A percentile compares a stretch with the other conserved stretches of the same genome.
phyloP scores from a whole-genome alignment of 495 filamentous ascomycete genomes.

The Terfezia boudieri region DNA sequence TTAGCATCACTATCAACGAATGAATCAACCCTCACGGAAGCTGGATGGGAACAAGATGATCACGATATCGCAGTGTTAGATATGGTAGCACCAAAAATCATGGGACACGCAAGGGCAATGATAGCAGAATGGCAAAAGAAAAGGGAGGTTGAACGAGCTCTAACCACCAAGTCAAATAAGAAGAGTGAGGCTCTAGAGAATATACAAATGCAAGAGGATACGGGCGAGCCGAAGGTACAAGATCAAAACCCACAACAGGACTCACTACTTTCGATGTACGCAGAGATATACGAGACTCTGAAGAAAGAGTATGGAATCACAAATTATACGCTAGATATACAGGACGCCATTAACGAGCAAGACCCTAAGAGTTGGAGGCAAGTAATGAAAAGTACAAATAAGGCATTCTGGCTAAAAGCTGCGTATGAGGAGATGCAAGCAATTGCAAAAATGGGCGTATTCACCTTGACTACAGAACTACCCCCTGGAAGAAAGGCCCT shows the following conservation, averaged over 20 bases:
- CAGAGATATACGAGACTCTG: background rate
- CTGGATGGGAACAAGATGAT: background rate
- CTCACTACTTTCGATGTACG: background rate
- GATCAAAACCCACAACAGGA: background rate
- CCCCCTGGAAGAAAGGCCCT: background rate
- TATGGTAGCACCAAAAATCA: too few species aligned
- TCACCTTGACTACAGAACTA: background rate
- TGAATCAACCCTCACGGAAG: background rate
- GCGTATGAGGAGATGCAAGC: background rate
- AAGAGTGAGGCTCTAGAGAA: background rate
- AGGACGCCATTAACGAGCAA: background rate
- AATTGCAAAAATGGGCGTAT: background rate
- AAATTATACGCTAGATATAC: background rate
- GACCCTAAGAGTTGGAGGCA: background rate
- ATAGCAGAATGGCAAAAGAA: too few species aligned
- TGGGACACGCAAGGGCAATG: too few species aligned
- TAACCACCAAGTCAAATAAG: too few species aligned
- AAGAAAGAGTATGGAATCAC: background rate
- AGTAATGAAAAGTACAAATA: background rate
- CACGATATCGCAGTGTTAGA: too few species aligned
- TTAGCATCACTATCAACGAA: background rate
- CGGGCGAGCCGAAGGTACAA: background rate
- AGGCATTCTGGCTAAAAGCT: background rate
- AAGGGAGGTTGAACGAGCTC: too few species aligned
- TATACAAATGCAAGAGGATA: background rate